These are phyloP conservation scores for Hanseniaspora jakobsenii DNA, from an alignment of 805 yeast species.

Conservation along the genomic window DNA sequence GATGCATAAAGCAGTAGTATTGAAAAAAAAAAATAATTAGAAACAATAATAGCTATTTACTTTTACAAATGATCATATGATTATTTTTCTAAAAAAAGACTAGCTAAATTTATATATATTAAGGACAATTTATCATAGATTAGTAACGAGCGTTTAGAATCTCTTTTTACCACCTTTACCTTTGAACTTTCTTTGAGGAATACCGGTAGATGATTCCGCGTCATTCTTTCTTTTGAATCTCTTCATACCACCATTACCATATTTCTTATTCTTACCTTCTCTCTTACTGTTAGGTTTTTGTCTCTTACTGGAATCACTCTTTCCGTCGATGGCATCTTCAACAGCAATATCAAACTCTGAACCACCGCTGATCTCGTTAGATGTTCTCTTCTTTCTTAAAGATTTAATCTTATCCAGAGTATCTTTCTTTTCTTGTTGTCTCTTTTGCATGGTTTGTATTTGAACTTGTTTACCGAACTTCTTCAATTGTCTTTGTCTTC, in stretches of 20 bases:
- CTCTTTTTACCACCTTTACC: constrained; percentile 11
- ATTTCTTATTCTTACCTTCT: constrained; percentile 57
- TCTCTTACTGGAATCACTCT: constrained; percentile 35
- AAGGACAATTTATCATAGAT: too few species aligned
- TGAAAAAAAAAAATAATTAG: too few species aligned
- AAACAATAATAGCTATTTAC: too few species aligned
- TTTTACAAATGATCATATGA: background rate
- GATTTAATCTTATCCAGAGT: constrained; percentile 80
- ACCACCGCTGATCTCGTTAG: constrained; percentile 47
- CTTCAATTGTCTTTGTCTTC: constrained; percentile 86
- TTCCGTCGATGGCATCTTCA: constrained; percentile 60
- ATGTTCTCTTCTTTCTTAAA: constrained; percentile 78
- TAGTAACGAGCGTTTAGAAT: background rate
- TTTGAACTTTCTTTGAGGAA: constrained; percentile 30
- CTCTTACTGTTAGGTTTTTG: constrained; percentile 46
- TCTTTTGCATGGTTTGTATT: constrained; percentile 80
- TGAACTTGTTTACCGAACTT: constrained; percentile 97
- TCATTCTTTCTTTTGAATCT: constrained; percentile 62
- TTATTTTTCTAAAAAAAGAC: too few species aligned
- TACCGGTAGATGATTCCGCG: constrained; percentile 56
- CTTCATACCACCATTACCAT: constrained; percentile 70
- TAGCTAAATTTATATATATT: too few species aligned
- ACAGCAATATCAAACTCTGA: constrained; percentile 83
- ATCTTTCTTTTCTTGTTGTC: constrained; percentile 86
- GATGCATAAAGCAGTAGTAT: too few species aligned